A percentile compares a stretch with the other conserved stretches of the same genome.
Conservation (phyloP, 306 rosid genomes). For the Casuarina glauca region DNA sequence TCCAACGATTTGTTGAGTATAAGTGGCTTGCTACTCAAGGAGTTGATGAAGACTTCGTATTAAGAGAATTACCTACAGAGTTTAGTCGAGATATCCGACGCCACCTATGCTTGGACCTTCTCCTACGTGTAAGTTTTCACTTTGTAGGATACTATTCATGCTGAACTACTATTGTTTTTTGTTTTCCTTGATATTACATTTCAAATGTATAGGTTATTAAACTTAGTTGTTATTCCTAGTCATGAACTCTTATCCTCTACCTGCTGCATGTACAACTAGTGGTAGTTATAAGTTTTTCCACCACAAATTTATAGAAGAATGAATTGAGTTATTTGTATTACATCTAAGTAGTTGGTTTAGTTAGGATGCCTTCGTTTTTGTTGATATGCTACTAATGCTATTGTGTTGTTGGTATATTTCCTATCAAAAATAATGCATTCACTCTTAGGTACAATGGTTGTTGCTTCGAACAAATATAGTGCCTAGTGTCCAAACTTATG, state of each 20-base stretch:
- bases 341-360: neutral
- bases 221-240: too few species aligned
- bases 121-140: slow-evolving; percentile 67
- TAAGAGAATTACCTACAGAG: slow-evolving; percentile 66
- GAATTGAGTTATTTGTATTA: neutral
- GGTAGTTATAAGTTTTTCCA: neutral
- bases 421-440: too few species aligned
- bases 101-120: slow-evolving; percentile 87
- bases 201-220: too few species aligned
- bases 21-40: slow-evolving; percentile 96
- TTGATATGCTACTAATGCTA: neutral
- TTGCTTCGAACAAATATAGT: neutral
- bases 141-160: neutral
- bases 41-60: slow-evolving; percentile 78
- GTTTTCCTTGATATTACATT: neutral
- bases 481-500: neutral
- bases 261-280: neutral
- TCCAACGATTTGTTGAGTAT: slow-evolving; percentile 71
- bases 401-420: neutral
- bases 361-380: neutral
- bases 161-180: neutral
- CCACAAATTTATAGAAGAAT: neutral
- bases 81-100: slow-evolving; percentile 87
- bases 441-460: neutral
- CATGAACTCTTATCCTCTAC: neutral